A percentile compares a stretch with the other conserved stretches of the same genome.
Conservation (phyloP, 495 filamentous ascomycete species). For the Aspergillus cavernicola region DNA sequence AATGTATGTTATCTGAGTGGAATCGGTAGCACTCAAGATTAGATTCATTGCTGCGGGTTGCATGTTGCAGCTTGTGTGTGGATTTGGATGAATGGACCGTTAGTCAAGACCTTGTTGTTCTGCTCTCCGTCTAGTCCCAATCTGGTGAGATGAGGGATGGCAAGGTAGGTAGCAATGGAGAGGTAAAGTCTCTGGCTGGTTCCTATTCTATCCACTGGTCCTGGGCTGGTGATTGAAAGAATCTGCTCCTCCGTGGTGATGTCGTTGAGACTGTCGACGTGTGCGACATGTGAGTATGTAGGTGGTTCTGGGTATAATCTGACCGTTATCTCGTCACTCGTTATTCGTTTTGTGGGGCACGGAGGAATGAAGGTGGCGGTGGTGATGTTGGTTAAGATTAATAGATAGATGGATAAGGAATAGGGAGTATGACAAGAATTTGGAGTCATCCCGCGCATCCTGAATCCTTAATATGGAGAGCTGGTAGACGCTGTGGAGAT, state of each 20-base stretch:
- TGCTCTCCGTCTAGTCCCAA: too few relatives aligned
- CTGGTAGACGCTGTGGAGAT: not conserved
- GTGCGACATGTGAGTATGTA: too few relatives aligned
- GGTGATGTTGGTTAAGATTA: not conserved
- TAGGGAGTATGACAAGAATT: not conserved
- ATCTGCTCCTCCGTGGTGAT: too few relatives aligned
- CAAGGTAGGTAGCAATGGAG: too few relatives aligned
- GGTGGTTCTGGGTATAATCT: not conserved
- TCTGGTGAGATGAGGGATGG: too few relatives aligned
- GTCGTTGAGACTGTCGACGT: too few relatives aligned
- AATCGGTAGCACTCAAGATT: too few relatives aligned
- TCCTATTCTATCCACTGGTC: too few relatives aligned
- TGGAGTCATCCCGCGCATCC: not conserved
- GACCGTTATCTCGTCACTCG: constrained; percentile 3
- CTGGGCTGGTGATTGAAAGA: too few relatives aligned
- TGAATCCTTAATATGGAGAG: not conserved
- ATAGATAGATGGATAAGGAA: not conserved
- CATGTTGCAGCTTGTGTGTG: not conserved
- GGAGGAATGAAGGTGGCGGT: not conserved
- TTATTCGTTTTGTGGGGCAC: not conserved
- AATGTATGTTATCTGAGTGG: too few relatives aligned
- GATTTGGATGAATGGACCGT: not conserved
- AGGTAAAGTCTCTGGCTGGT: too few relatives aligned
- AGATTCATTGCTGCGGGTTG: too few relatives aligned
- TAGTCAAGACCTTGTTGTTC: not conserved